Evolutionary conservation across 2,329 filamentous ascomycete genomes (phyloP), one percentile per base, ranked within the genome.

Genomic region (Sclerotinia trifoliorum): DNA sequence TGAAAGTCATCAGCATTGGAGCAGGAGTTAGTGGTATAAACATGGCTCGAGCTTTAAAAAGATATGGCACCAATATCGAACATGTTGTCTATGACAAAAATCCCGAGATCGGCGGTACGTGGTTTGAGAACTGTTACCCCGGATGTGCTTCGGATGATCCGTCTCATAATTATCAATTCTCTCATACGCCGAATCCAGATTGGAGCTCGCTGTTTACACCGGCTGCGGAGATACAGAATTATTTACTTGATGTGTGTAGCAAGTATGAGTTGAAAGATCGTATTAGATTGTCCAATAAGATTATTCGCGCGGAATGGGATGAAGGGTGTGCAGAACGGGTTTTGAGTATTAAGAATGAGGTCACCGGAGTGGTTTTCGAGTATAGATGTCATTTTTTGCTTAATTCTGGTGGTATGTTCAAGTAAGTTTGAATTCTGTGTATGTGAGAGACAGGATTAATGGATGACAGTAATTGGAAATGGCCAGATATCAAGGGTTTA

Each of bases 81-180:
- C 78, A 82, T 62, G 76, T 83, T 51, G 76, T 86, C 55, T 86
- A 86, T 73, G 85, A 87, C 71, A 87, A 86, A 78, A 86, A 86
- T 69, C 74, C 78, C 11, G 81, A 83, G 26, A 79, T 86, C 15
- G 85, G 84, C 26, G 85, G 85, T 2, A 87, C 85, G 0, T 88
- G 85, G 85, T 81, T 81, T 70, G 85, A 87, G 74, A 87, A 86
- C 73, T 79, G 81, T 26, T 88, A 88, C 70, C 85, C 85, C 0
- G 85, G 85, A 15, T 86, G 84, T 71, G 79, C 79, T 65, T 87
- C 84, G 73, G 85, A 86, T 74, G 80, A 86, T 42, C 84, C 73
- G n/a, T 70, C 73, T 15, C 86, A 88, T 77, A 87, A 85, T 76
- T 89, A 89, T 74, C 86, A 87, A 73, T 88, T 86, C 73, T 84